Evolutionary conservation across 768 basidiomycete species (phyloP).

Genomic region (Lactifluus volemus): DNA sequence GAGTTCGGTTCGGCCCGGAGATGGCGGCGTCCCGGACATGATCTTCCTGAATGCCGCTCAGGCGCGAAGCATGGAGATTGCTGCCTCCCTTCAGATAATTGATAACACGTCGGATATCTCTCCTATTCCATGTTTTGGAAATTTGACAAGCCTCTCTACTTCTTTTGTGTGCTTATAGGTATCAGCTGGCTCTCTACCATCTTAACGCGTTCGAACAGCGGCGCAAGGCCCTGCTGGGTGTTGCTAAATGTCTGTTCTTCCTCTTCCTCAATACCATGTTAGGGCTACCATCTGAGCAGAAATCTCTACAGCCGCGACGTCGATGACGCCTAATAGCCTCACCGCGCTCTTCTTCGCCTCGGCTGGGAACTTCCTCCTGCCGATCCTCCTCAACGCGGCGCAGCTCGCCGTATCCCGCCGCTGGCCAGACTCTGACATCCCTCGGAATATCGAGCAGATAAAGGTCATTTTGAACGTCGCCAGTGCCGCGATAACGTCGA

Average conservation of each 20-base stretch:
- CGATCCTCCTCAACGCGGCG: constrained; percentile 11
- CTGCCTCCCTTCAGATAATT: constrained; percentile 7
- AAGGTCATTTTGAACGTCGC: constrained; percentile 17
- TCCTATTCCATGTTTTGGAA: not conserved
- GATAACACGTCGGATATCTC: constrained; percentile 5
- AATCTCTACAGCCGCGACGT: not conserved
- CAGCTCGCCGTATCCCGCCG: constrained; percentile 11
- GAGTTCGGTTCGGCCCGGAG: not conserved
- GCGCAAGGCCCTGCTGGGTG: not conserved
- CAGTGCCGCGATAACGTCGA: not conserved
- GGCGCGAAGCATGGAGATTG: constrained; percentile 13
- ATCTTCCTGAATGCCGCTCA: constrained; percentile 8
- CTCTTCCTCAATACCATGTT: not conserved
- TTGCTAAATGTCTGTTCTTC: not conserved
- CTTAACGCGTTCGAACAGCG: constrained; percentile 13
- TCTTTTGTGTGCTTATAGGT: not conserved
- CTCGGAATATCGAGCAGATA: constrained; percentile 5
- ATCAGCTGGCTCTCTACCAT: constrained; percentile 11
- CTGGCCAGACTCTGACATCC: constrained; percentile 14
- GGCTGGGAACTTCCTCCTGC: constrained; percentile 2
- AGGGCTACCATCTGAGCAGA: not conserved
- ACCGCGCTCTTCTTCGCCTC: constrained; percentile 3
- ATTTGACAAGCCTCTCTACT: not conserved
- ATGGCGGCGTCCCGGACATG: constrained; percentile 11
- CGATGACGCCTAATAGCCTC: constrained; percentile 2